These are phyloP conservation scores for Lepidium africanum DNA, from an alignment of 345 rosid species.

Conservation along the genomic window DNA sequence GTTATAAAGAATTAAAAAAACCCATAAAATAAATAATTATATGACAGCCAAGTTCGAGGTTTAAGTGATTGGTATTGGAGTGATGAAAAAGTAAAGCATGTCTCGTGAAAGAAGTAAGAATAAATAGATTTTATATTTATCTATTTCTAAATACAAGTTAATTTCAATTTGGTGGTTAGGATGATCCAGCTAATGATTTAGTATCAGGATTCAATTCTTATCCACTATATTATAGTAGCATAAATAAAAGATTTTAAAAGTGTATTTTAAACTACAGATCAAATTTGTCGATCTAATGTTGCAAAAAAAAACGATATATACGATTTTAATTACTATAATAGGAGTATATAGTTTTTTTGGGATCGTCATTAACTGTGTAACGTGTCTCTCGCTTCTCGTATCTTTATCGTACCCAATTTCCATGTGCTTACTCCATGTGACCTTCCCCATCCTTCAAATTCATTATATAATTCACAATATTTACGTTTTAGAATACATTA, in stretches of 20 bases:
- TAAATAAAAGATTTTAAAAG: too few relatives aligned
- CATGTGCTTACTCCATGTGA: conserved; percentile 38
- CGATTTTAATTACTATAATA: too few relatives aligned
- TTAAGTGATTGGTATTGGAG: conserved; percentile 24
- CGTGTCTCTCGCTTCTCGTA: conserved; percentile 34
- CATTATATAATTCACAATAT: neutral
- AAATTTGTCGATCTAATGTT: too few relatives aligned
- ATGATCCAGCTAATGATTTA: too few relatives aligned
- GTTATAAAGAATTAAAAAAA: neutral
- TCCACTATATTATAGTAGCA: too few relatives aligned
- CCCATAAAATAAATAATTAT: neutral
- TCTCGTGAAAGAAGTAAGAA: conserved; percentile 24
- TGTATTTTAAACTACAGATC: too few relatives aligned
- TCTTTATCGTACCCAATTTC: conserved; percentile 24
- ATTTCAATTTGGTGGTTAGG: too few relatives aligned
- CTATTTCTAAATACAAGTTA: neutral
- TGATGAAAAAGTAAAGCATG: conserved; percentile 36
- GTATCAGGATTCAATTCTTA: too few relatives aligned
- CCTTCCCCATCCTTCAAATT: conserved; percentile 8
- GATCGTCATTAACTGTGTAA: conserved; percentile 25
- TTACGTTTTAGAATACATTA: neutral
- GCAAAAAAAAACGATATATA: too few relatives aligned
- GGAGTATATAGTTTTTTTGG: conserved; percentile 5
- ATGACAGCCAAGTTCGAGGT: conserved; percentile 12
- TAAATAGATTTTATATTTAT: neutral